Base-by-base conservation (phyloP, 768 basidiomycete species). In the Mycena maculata region DNA sequence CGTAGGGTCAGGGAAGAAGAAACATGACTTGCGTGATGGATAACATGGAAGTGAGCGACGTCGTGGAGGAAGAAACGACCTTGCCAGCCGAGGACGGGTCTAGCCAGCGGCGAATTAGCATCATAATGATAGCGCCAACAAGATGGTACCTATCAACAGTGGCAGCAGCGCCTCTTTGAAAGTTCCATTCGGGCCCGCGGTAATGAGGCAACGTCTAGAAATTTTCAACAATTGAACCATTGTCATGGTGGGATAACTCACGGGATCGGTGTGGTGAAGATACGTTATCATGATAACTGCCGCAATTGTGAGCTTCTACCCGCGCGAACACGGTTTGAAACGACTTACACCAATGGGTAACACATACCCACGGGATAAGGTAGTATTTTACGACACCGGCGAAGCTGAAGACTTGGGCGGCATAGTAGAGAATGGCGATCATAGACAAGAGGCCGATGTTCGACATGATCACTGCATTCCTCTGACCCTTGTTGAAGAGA, bases 261-360 rank as follows among this genome's bases (percentile, higher is more conserved):
- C 69, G 4, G 85, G 82, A 70, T 88, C 87, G 25, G 89, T 89
- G 78, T 90, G 89, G 70, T 90, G 89, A 3, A 90, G 82, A 70
- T 88, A 88, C 9, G 86, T 87, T 55, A 85, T 84, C 85, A 85
- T 84, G 69, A 83, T 82, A 65, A 84, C 83, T 83, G 58, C 28
- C 33, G 64, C 18, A 55, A 25, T 38, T 41, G 27, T 60, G 56
- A 41, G 55, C 3, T n/a, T 67, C 20, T 4, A 27, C 15, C 41
- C 47, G 31, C 47, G 47, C 15, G 47, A 28, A 38, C 22, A 54
- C 12, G 28, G 59, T 20, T 33, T 36, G 30, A 30, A n/a, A 36
- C 3, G 12, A 75, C 83, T 57, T 77, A 85, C 84, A 86, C 87
- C 87, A 88, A 69, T 87, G 85, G 3, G 82, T 76, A 22, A 88